Conservation (phyloP, 2,329 filamentous ascomycete genomes). For the Penicillium sp. region DNA sequence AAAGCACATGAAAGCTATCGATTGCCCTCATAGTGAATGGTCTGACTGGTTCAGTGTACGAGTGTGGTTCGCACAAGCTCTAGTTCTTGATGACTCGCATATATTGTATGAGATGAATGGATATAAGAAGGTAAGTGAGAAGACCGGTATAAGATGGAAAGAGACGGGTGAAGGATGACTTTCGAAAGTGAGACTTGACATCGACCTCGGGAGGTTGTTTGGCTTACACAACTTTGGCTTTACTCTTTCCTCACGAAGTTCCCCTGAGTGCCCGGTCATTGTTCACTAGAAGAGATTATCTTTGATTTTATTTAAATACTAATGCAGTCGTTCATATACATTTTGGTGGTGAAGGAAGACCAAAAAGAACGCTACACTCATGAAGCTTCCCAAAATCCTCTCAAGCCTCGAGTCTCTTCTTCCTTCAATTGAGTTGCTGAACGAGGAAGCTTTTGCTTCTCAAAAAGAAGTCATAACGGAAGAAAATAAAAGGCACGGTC, state of each 20-base stretch:
- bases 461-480: too few species aligned
- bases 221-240: not conserved
- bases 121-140: not conserved
- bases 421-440: too few species aligned
- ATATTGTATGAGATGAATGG: not conserved
- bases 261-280: too few species aligned
- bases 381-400: too few species aligned
- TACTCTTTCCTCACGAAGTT: not conserved
- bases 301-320: not conserved
- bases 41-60: not conserved
- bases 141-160: not conserved
- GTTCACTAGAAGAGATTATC: too few species aligned
- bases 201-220: not conserved
- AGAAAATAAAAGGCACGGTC: too few species aligned
- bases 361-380: too few species aligned
- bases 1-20: not conserved
- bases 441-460: too few species aligned
- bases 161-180: not conserved
- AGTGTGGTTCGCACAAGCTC: not conserved
- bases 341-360: too few species aligned
- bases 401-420: too few species aligned
- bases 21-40: not conserved
- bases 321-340: not conserved
- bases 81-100: not conserved
- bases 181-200: not conserved